phyloP scores from a whole-genome alignment of 2,329 filamentous ascomycete species.

The Sporothrix brasiliensis region DNA sequence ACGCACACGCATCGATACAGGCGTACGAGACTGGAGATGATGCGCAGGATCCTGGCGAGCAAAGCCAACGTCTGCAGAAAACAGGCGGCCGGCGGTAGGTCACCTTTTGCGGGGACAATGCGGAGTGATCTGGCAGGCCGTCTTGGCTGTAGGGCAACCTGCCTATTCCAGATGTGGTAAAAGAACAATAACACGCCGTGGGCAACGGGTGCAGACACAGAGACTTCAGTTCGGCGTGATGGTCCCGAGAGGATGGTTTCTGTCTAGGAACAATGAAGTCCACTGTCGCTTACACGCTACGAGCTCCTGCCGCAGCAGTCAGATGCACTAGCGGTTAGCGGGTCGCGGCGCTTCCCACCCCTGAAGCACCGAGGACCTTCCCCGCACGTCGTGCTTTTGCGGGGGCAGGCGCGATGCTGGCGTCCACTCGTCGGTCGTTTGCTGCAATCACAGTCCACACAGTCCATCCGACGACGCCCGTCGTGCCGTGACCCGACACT shows the following conservation, averaged over 20 bases:
- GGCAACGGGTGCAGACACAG: not conserved
- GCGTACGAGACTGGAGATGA: not conserved
- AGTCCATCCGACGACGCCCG: not conserved
- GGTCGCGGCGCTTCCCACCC: not conserved
- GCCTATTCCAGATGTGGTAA: not conserved
- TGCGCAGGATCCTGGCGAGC: not conserved
- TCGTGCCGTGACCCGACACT: conserved; percentile 7
- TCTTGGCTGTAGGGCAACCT: too few relatives aligned
- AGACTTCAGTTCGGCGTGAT: conserved; percentile 18
- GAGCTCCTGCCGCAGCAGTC: conserved; percentile 2
- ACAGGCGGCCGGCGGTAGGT: not conserved
- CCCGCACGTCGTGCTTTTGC: conserved; percentile 13
- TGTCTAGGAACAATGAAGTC: not conserved
- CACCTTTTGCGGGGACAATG: not conserved
- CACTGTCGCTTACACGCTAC: conserved; percentile 7
- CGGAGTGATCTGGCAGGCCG: not conserved
- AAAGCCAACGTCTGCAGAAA: not conserved
- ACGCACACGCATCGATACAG: conserved; percentile 23
- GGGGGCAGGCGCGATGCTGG: not conserved
- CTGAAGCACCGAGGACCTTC: not conserved
- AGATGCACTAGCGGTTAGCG: not conserved
- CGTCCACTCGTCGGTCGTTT: not conserved
- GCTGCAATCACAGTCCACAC: not conserved
- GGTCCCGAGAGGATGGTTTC: conserved; percentile 1
- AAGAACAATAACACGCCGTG: not conserved